Conservation (phyloP, 1,284 basidiomycete species). For the Irpex lacteus region DNA sequence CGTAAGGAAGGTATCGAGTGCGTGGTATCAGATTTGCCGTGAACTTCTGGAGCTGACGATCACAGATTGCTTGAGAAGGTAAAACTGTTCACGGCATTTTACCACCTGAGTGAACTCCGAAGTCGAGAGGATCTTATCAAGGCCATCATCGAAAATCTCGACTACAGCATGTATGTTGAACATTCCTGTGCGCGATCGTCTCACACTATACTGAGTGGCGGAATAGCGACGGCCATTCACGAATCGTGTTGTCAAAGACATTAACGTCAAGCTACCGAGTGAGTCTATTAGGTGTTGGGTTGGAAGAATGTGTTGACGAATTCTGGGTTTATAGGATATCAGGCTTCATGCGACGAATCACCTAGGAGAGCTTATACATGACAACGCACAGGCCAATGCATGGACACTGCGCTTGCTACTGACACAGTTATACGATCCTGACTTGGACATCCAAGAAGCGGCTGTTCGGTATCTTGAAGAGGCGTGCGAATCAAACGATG, state of each 20-base stretch:
- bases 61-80: slow-evolving; percentile 84
- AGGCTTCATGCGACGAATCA: slow-evolving; percentile 88
- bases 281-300: slow-evolving; percentile 10
- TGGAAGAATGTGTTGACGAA: slow-evolving; percentile 1
- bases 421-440: slow-evolving; percentile 94
- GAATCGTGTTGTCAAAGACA: slow-evolving; percentile 90
- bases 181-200: slow-evolving; percentile 7
- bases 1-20: slow-evolving; percentile 88
- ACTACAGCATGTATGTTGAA: slow-evolving; percentile 79
- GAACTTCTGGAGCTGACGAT: not conserved
- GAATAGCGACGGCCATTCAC: slow-evolving; percentile 86
- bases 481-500: slow-evolving; percentile 81
- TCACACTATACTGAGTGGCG: not conserved
- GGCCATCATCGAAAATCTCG: slow-evolving; percentile 88
- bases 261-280: slow-evolving; percentile 90
- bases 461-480: slow-evolving; percentile 89
- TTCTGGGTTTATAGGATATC: slow-evolving; percentile 56
- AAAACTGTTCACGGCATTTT: slow-evolving; percentile 93
- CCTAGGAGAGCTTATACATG: slow-evolving; percentile 77
- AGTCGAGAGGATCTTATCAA: slow-evolving; percentile 91
- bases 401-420: slow-evolving; percentile 90
- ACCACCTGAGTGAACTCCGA: slow-evolving; percentile 88
- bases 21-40: slow-evolving; percentile 28
- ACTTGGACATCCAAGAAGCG: slow-evolving; percentile 84
- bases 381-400: slow-evolving; percentile 59